Evolutionary conservation across 1,284 basidiomycete species (phyloP).

Genomic region (Ustilago bromivora): DNA sequence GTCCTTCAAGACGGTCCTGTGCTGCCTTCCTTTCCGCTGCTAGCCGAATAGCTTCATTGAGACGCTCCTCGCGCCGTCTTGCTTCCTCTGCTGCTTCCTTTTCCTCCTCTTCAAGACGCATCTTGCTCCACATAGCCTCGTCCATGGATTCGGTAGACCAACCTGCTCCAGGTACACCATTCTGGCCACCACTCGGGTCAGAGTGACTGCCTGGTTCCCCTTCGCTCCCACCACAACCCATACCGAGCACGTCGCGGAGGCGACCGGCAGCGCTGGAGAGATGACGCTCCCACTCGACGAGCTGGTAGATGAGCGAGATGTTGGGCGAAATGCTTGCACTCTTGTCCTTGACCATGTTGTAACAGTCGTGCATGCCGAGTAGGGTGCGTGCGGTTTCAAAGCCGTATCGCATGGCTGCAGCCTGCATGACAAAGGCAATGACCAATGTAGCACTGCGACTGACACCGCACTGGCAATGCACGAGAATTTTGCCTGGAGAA

Average conservation of each 20-base stretch:
- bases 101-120: constrained; percentile 59
- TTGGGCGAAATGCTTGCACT: constrained; percentile 75
- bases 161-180: constrained; percentile 23
- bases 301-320: constrained; percentile 93
- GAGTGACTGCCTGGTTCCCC: background rate
- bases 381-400: constrained; percentile 46
- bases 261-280: constrained; percentile 70
- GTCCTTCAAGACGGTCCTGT: constrained; percentile 44
- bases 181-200: constrained; percentile 3
- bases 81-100: constrained; percentile 59
- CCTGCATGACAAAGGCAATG: constrained; percentile 94
- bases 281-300: constrained; percentile 90
- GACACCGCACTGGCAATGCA: constrained; percentile 84
- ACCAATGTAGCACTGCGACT: constrained; percentile 91
- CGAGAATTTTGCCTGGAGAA: constrained; percentile 51
- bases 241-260: constrained; percentile 43
- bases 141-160: constrained; percentile 63
- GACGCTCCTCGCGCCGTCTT: constrained; percentile 39
- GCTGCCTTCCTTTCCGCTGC: constrained; percentile 46
- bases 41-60: constrained; percentile 42
- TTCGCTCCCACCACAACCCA: background rate
- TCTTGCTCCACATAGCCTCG: constrained; percentile 65
- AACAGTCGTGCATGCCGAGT: constrained; percentile 89
- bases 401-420: constrained; percentile 78
- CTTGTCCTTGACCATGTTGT: constrained; percentile 77